Evolutionary conservation across 176 grass and related monocot genomes (phyloP), one percentile per base, ranked within the genome.

Genomic region (Aegilops umbellulata): DNA sequence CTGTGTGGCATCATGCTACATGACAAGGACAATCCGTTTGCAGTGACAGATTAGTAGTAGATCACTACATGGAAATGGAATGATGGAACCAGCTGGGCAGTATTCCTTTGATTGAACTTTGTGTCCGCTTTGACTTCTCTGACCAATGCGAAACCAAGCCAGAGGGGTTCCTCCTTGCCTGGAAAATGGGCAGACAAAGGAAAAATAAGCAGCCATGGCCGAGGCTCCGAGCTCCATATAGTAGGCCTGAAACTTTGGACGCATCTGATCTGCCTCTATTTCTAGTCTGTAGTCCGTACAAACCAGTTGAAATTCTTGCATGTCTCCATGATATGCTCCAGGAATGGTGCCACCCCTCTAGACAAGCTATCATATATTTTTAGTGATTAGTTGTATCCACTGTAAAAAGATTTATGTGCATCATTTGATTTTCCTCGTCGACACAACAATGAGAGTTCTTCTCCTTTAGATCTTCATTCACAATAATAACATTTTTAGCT

Each of bases 151-250:
- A 58, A 51, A 63, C 10, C 32, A 62, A 46, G 34, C 26, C 58
- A 68, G 60, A 44, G 17, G 19, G 19, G 16, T 42, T 42, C 41
- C 3, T 74, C 70, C 53, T 7, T 26, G 17, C 13, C 46, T 38
- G 30, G 39, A 80, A 84, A 82, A 66, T 84, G 76, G 76, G 42
- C 55, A 79, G 29, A 74, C 36, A 51, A 55, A 51, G n/a, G 19
- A 22, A 9, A 22, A 58, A 22, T 22, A 58, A 49, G 17, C 8
- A 41, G 22, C 19, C 25, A n/a, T 69, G 67, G 36, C 60, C 8
- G 11, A 16, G 47, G 30, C n/a, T 22, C 3, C 77, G 8, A 9
- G 55, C 23, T 11, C 41, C 30, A 31, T 44, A 14, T 46, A 10
- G 20, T 34, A 10, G 65, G 15, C 26, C 36, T 79, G 7, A 16